Percentiles rank a stretch among this genome's conserved stretches.
These are phyloP conservation scores for Rhodotorula paludigena DNA, from an alignment of 768 basidiomycete species.

Conservation along the genomic window DNA sequence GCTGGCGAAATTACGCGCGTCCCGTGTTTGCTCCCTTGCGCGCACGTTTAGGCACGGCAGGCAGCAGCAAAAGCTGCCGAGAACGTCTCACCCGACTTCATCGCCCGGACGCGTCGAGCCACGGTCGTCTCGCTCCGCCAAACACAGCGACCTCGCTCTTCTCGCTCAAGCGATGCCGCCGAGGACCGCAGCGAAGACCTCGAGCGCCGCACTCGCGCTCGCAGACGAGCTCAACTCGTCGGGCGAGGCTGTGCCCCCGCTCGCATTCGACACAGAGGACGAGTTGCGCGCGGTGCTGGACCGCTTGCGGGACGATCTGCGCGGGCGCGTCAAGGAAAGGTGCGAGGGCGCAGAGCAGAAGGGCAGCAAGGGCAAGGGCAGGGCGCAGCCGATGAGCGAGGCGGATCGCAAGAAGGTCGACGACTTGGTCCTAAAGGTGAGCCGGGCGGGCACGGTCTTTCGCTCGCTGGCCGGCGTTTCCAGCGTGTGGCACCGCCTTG, in stretches of 20 bases:
- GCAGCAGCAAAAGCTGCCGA: no score
- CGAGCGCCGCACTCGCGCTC: background rate
- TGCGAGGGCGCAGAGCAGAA: no score
- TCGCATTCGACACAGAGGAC: slow-evolving; percentile 12
- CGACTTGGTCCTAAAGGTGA: slow-evolving; percentile 14
- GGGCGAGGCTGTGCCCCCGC: slow-evolving; percentile 16
- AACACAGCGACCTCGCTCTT: background rate
- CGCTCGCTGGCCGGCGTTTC: no score
- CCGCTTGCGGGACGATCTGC: slow-evolving; percentile 5
- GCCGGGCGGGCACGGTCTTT: no score
- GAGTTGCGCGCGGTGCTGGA: slow-evolving; percentile 7
- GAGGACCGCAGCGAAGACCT: background rate
- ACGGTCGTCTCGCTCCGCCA: background rate
- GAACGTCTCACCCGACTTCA: no score
- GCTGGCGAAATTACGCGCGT: no score
- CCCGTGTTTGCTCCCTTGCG: no score
- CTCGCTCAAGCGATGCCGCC: background rate
- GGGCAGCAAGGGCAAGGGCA: background rate
- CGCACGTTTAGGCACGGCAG: no score
- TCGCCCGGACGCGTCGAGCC: background rate
- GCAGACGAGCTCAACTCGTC: background rate
- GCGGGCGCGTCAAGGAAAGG: background rate
- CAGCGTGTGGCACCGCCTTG: no score
- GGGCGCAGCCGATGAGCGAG: background rate
- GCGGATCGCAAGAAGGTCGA: background rate